Evolutionary conservation across 306 rosid species (phyloP).

Genomic region (Ziziphus jujuba): DNA sequence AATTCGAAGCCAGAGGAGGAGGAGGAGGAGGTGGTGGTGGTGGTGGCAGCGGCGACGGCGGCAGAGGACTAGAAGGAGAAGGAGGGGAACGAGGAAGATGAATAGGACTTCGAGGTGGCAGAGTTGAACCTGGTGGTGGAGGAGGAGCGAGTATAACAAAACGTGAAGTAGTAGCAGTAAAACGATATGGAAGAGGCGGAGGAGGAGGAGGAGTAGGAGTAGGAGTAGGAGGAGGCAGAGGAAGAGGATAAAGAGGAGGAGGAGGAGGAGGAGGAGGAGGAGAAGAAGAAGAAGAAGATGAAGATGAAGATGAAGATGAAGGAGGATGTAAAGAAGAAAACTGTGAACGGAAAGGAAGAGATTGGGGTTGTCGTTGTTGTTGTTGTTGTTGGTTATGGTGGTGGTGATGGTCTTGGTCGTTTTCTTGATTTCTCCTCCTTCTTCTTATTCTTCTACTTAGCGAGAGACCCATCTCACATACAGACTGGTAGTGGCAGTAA

Average conservation of each 20-base stretch:
- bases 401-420: neutral
- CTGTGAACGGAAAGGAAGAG: neutral
- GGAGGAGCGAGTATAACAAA: too few species aligned
- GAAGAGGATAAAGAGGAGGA: neutral
- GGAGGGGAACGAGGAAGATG: too few species aligned
- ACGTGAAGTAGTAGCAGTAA: too few species aligned
- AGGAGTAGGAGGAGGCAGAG: neutral
- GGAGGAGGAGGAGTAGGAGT: neutral
- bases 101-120: too few species aligned
- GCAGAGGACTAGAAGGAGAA: too few species aligned
- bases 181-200: neutral
- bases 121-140: too few species aligned
- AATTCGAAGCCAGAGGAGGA: too few species aligned
- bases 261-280: neutral
- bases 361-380: neutral
- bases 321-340: neutral
- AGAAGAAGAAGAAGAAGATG: neutral
- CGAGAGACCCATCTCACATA: constrained; percentile 1
- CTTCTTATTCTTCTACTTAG: neutral
- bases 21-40: neutral
- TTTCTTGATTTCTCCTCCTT: neutral
- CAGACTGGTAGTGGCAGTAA: neutral
- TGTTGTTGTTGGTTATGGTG: neutral
- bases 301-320: neutral
- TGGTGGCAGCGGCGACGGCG: too few species aligned